Base-by-base conservation (phyloP, 441 rosid genomes). In the Croton setiger region DNA sequence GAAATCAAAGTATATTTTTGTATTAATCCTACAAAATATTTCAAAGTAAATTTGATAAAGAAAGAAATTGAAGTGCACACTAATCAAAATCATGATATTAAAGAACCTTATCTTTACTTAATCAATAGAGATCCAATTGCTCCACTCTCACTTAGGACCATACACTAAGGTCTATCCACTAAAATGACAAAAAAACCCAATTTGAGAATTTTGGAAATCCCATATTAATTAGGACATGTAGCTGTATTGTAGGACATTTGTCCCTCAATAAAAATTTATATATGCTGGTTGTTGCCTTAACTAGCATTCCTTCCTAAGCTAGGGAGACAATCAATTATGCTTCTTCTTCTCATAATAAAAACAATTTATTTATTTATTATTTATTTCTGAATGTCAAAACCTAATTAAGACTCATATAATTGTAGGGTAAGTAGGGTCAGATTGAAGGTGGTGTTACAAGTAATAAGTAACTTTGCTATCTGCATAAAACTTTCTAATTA, bases 261-360 rank as follows among this genome's bases (percentile, higher is more conserved):
- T 2, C 31, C 31, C 31, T 27, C 1, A 27, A 27, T 27, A 27
- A 1, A 27, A 27, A 27, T 27, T n/a, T 27, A 27, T 27, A 27
- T 63, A 9, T 72, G 79, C 60, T 67, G 69, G 77, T 44, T 33
- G 73, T 74, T 76, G 55, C 80, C 74, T 70, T 68, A 61, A 68
- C 71, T 70, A 62, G 58, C 67, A 45, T 71, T 61, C 52, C 15
- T 75, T 17, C 66, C 67, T 67, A 72, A 67, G 27, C 44, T 23
- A 33, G 14, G 36, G 53, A 69, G 66, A 35, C 62, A 60, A 63
- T 13, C 33, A 18, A 62, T 41, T 36, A 66, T 66, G 35, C 59
- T 36, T 27, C 33, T 33, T 54, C 15, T 20, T 35, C 45, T 49
- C 49, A 31, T n/a, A n/a, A 33, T 65, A 27, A 27, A n/a, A n/a